Conservation (phyloP, 495 filamentous ascomycete genomes). For the Acidomyces sp. region DNA sequence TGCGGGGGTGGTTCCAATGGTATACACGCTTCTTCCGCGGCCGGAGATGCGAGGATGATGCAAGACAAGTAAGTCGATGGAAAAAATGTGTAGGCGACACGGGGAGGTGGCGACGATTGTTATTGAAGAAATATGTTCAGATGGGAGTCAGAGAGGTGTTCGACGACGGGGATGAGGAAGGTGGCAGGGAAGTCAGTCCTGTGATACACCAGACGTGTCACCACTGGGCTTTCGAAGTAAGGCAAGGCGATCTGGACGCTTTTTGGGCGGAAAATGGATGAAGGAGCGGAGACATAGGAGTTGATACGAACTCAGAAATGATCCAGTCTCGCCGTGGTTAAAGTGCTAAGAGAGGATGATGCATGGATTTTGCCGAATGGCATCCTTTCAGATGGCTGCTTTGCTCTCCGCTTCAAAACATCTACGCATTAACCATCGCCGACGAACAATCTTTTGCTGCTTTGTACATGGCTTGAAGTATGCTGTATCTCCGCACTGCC, state of each 20-base stretch:
- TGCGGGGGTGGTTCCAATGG: conserved; percentile 41
- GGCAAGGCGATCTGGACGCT: conserved; percentile 34
- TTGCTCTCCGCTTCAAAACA: too few species aligned
- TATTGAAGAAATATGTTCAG: conserved; percentile 35
- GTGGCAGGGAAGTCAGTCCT: conserved; percentile 35
- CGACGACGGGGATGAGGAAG: conserved; percentile 34
- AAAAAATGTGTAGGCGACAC: conserved; percentile 36
- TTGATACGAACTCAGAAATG: too few species aligned
- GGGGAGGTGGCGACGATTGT: conserved; percentile 33
- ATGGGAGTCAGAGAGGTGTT: conserved; percentile 33
- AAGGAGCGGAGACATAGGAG: too few species aligned
- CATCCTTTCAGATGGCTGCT: too few species aligned
- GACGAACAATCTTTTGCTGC: too few species aligned
- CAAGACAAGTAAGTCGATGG: conserved; percentile 36
- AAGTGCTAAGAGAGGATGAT: too few species aligned
- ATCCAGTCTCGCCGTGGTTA: too few species aligned
- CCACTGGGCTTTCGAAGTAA: conserved; percentile 38
- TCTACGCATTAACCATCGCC: too few species aligned
- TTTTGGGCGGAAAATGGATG: conserved; percentile 34
- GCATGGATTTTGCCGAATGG: too few species aligned
- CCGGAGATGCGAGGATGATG: conserved; percentile 37
- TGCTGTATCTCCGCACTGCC: too few species aligned
- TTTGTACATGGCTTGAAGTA: too few species aligned
- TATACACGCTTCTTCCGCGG: conserved; percentile 38
- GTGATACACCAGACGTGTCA: conserved; percentile 40